phyloP scores from a whole-genome alignment of 1,284 basidiomycete species.

The Ustilago bromivora region DNA sequence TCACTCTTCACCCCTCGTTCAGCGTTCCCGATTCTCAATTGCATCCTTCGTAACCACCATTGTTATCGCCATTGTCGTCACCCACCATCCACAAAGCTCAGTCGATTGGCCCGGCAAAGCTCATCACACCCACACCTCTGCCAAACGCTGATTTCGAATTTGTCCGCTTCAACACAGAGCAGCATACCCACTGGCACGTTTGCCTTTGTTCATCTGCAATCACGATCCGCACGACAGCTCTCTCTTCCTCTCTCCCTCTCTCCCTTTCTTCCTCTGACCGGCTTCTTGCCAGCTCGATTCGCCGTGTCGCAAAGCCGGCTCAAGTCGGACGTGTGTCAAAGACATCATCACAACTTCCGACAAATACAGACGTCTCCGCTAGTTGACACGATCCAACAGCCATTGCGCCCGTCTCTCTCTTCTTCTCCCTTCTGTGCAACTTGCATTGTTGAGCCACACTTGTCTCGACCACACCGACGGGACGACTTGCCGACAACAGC shows the following conservation, averaged over 20 bases:
- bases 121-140: neutral
- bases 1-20: neutral
- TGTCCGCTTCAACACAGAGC: neutral
- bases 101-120: too few species aligned
- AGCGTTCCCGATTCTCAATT: neutral
- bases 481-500: neutral
- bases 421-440: neutral
- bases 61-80: neutral
- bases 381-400: neutral
- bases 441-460: neutral
- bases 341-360: slow-evolving; percentile 6
- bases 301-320: neutral
- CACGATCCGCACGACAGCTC: neutral
- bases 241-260: neutral
- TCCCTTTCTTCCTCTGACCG: neutral
- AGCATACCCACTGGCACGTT: neutral
- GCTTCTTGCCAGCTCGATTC: neutral
- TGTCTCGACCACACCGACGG: neutral
- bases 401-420: neutral
- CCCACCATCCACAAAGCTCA: neutral
- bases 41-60: neutral
- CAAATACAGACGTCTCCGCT: neutral
- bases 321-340: neutral
- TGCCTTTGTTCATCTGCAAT: slow-evolving; percentile 3
- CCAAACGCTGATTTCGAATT: neutral